These are phyloP conservation scores for Rhynchospora pubera DNA, from an alignment of 176 grass and related monocot genomes.

Conservation along the genomic window DNA sequence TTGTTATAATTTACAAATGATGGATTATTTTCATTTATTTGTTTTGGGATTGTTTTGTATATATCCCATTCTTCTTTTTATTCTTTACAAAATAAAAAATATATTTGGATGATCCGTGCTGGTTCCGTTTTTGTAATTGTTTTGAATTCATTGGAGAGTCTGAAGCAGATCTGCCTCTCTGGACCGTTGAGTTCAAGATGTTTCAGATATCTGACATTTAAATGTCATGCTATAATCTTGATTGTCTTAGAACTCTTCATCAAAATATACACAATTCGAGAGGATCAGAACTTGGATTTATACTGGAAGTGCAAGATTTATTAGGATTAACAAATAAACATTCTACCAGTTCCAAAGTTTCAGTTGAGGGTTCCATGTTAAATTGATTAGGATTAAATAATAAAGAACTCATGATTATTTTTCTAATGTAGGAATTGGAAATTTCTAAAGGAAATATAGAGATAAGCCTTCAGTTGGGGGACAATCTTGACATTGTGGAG, in stretches of 20 bases:
- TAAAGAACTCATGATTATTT: background rate
- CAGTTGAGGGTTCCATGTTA: background rate
- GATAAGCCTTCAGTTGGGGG: background rate
- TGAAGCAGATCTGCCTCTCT: background rate
- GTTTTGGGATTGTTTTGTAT: too few species aligned
- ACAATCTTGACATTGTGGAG: background rate
- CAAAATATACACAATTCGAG: background rate
- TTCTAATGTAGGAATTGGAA: background rate
- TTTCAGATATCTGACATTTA: background rate
- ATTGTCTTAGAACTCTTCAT: background rate
- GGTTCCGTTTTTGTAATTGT: too few species aligned
- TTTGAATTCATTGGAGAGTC: too few species aligned
- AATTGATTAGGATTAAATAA: background rate
- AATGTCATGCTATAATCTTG: background rate
- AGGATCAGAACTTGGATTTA: background rate
- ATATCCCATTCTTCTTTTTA: too few species aligned
- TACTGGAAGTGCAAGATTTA: background rate
- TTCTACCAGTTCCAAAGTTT: background rate
- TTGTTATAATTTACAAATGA: background rate
- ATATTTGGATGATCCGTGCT: too few species aligned
- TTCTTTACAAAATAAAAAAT: too few species aligned
- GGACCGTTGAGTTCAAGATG: background rate
- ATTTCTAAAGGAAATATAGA: background rate
- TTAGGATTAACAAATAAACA: background rate
- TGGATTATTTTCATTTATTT: background rate